phyloP scores from a whole-genome alignment of 441 rosid species.

The Pelargonium cotyledonis region DNA sequence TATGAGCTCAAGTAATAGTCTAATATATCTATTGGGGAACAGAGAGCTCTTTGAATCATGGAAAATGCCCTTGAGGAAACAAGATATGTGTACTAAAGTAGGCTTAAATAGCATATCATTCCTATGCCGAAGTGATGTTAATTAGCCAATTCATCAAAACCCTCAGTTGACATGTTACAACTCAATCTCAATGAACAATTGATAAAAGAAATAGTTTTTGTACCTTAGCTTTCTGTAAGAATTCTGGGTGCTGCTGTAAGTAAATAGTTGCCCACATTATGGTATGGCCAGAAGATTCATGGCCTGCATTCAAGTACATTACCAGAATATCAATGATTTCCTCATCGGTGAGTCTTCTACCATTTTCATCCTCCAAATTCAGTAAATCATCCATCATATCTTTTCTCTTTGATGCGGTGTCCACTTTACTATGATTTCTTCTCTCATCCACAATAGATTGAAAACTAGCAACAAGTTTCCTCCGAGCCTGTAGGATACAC shows the following conservation, averaged over 20 bases:
- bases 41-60: too few species aligned
- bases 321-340: conserved; percentile 68
- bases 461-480: conserved; percentile 49
- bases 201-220: background rate
- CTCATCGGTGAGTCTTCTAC: conserved; percentile 49
- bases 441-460: conserved; percentile 47
- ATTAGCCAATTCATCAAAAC: too few species aligned
- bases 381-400: conserved; percentile 81
- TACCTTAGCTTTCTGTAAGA: conserved; percentile 54
- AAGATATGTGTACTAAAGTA: too few species aligned
- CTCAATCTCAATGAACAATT: too few species aligned
- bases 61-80: too few species aligned
- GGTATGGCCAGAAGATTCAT: conserved; percentile 85
- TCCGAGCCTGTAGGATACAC: conserved; percentile 48
- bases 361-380: conserved; percentile 58
- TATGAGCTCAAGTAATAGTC: too few species aligned
- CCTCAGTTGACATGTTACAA: too few species aligned
- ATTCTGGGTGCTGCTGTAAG: conserved; percentile 53
- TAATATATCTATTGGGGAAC: too few species aligned
- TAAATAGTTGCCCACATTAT: conserved; percentile 72
- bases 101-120: too few species aligned
- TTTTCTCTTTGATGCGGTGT: conserved; percentile 24
- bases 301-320: conserved; percentile 88
- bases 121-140: too few species aligned
- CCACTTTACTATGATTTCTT: conserved; percentile 28